Conservation (phyloP, 306 rosid species). For the Vachellia pachyceras region DNA sequence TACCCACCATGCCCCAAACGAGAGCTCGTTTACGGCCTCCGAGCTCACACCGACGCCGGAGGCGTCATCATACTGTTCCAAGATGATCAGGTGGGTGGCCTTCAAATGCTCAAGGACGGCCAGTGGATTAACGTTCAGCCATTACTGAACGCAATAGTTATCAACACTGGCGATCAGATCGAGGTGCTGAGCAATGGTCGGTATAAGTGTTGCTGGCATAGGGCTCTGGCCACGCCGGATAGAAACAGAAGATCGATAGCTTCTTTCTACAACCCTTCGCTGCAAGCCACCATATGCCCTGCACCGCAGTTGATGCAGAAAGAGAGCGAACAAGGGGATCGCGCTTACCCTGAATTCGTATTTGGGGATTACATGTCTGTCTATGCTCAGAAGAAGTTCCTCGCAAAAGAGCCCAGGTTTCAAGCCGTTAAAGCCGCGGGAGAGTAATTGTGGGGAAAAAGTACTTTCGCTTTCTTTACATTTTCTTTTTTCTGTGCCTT, state of each 20-base stretch:
- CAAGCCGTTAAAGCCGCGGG: conserved; percentile 63
- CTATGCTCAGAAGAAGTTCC: conserved; percentile 91
- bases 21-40: conserved; percentile 80
- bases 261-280: conserved; percentile 86
- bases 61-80: conserved; percentile 92
- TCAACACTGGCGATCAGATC: conserved; percentile 98
- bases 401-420: conserved; percentile 94
- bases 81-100: conserved; percentile 91
- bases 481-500: background rate
- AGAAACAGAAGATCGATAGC: conserved; percentile 92
- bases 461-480: background rate
- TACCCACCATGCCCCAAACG: conserved; percentile 94
- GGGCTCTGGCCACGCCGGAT: conserved; percentile 62
- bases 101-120: conserved; percentile 91
- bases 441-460: background rate
- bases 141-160: conserved; percentile 77
- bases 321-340: conserved; percentile 51
- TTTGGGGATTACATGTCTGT: conserved; percentile 93
- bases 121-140: conserved; percentile 94
- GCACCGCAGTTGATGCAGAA: conserved; percentile 67
- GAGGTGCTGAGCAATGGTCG: conserved; percentile 93
- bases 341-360: conserved; percentile 79
- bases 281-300: conserved; percentile 86
- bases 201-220: conserved; percentile 95
- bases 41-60: conserved; percentile 98